Evolutionary conservation across 2,329 filamentous ascomycete genomes (phyloP), one percentile per base, ranked within the genome.

Genomic region (Colletotrichum tofieldiae): DNA sequence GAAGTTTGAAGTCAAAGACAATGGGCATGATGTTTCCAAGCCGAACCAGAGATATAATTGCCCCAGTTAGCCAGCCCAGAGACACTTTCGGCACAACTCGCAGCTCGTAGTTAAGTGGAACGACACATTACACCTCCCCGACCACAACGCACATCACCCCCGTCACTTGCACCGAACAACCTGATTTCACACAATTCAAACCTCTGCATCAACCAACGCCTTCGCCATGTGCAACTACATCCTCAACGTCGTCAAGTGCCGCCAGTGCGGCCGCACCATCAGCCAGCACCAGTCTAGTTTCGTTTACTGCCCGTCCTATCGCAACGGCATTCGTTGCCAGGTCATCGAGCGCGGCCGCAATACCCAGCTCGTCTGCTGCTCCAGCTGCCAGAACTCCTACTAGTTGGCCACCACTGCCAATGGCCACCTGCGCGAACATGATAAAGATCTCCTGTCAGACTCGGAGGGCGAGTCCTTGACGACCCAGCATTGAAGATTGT

Each of bases 331-430:
- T 3, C 11, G 23, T 6, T 73, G 71, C 26, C 45, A 61, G 23
- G 26, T 43, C 1, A 58, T 73, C 1, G 67, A 70, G 58, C 71
- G 71, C 7, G 67, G 54, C 35, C 51, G 67, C 35, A 55, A 43
- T 20, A 73, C 71, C 5, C 63, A 47, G n/a, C 61, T 73, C 14
- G n/a, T 45, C 18, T 67, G 47, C 45, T 73, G 71, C 26, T 62
- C 71, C 14, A 20, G 8, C 8, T 73, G 71, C 61, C 71, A 73
- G 43, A 43, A 39, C 23, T 18, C 71, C 23, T 73, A 73, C 18
- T 88, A 90, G 75, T 80, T 86, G 9, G 81, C 82, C 59, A 87
- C 88, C 16, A 83, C 90, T 16, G 85, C 90, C 73, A 86, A 90
- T 75, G 89, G 90, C 58, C 84, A 91, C 54, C 86, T 86, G 35